Conservation (phyloP, 345 rosid species). For the Turnera subulata region DNA sequence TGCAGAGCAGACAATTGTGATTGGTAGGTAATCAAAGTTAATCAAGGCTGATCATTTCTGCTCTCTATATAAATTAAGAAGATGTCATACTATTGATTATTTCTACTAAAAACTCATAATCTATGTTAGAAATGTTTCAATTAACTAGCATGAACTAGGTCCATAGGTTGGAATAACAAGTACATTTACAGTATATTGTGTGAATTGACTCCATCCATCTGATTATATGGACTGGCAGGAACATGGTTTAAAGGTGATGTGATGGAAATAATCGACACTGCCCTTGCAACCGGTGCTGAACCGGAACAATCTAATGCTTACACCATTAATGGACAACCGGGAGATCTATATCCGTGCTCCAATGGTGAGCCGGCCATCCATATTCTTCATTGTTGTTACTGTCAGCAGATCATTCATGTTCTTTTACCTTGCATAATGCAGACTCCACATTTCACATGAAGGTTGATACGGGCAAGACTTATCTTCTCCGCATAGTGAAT, state of each 20-base stretch:
- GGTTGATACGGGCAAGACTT: slow-evolving; percentile 20
- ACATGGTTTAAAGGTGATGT: slow-evolving; percentile 36
- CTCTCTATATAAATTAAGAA: too few species aligned
- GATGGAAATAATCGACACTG: slow-evolving; percentile 19
- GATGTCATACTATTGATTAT: too few species aligned
- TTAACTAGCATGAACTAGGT: too few species aligned
- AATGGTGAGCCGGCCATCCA: neutral
- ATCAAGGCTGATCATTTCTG: too few species aligned
- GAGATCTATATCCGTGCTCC: slow-evolving; percentile 32
- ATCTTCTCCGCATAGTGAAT: slow-evolving; percentile 33
- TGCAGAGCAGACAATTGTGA: slow-evolving; percentile 7
- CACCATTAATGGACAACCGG: slow-evolving; percentile 42
- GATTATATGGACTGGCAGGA: slow-evolving; percentile 14
- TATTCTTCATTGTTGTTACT: neutral
- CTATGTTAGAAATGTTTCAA: too few species aligned
- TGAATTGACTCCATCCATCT: too few species aligned
- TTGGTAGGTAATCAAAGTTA: too few species aligned
- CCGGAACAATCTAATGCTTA: slow-evolving; percentile 29
- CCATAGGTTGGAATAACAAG: too few species aligned
- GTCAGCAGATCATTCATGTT: too few species aligned
- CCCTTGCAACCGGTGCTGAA: slow-evolving; percentile 32
- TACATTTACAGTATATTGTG: too few species aligned
- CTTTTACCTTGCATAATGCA: neutral
- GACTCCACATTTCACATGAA: neutral
- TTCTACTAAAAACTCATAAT: too few species aligned